These are phyloP conservation scores for Phytophthora lateralis DNA, from an alignment of 352 stramenopile species.

Conservation along the genomic window DNA sequence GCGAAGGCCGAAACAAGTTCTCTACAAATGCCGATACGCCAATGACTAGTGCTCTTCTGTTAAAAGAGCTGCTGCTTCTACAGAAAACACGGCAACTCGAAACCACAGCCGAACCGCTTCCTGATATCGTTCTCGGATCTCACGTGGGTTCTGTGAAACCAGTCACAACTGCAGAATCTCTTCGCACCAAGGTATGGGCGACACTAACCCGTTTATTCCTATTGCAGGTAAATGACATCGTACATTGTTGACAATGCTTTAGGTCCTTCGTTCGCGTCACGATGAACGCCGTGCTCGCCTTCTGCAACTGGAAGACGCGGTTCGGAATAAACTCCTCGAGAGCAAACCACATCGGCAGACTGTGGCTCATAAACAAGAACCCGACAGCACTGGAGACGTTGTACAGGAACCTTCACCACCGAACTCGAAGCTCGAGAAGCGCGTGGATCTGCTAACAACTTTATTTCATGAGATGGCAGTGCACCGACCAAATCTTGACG, in stretches of 20 bases:
- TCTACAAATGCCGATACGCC: not conserved
- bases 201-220: not conserved
- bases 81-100: constrained; percentile 41
- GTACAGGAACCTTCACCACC: constrained; percentile 2
- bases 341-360: not conserved
- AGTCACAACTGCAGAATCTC: constrained; percentile 36
- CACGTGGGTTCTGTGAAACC: constrained; percentile 39
- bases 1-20: not conserved
- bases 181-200: constrained; percentile 51
- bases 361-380: constrained; percentile 1
- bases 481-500: constrained; percentile 35
- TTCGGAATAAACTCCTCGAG: constrained; percentile 25
- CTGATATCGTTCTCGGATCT: constrained; percentile 42
- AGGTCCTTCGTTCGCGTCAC: constrained; percentile 48
- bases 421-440: constrained; percentile 22
- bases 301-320: constrained; percentile 26
- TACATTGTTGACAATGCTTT: not conserved
- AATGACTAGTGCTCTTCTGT: constrained; percentile 21
- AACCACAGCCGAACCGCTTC: constrained; percentile 25
- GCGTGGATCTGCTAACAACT: constrained; percentile 32
- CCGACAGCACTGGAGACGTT: not conserved
- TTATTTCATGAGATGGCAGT: constrained; percentile 68
- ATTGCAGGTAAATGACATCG: not conserved
- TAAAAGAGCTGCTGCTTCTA: constrained; percentile 47
- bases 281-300: constrained; percentile 34